phyloP scores from a whole-genome alignment of 768 basidiomycete species.

The Amanita brunnescens region DNA sequence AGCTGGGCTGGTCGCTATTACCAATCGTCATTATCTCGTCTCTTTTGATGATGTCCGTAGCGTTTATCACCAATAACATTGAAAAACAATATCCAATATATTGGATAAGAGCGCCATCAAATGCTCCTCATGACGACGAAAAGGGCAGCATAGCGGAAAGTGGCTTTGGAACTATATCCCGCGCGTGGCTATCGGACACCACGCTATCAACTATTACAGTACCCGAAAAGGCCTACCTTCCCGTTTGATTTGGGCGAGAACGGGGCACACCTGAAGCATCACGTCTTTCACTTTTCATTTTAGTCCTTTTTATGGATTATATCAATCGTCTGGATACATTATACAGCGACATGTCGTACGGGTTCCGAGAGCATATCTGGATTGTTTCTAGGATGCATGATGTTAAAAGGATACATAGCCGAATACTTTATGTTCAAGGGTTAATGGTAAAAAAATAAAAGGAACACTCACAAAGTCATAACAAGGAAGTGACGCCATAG shows the following conservation, averaged over 20 bases:
- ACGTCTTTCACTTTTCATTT: not conserved
- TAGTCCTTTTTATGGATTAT: not conserved
- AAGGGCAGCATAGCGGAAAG: not conserved
- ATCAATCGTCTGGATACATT: not conserved
- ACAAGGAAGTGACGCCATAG: too few relatives aligned
- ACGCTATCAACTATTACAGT: not conserved
- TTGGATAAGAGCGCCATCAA: slow-evolving; percentile 27
- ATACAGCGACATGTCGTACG: not conserved
- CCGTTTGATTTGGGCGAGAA: not conserved
- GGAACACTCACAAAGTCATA: too few relatives aligned
- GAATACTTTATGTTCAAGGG: too few relatives aligned
- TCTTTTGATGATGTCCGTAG: slow-evolving; percentile 32
- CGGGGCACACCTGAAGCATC: not conserved
- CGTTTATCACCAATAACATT: slow-evolving; percentile 42
- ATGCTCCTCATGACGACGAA: not conserved
- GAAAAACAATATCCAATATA: slow-evolving; percentile 41
- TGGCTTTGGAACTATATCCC: not conserved
- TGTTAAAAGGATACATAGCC: too few relatives aligned
- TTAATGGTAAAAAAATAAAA: too few relatives aligned
- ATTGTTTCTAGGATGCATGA: not conserved
- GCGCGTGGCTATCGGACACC: not conserved
- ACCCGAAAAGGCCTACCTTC: not conserved
- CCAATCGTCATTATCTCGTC: slow-evolving; percentile 43
- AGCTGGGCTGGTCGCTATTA: slow-evolving; percentile 45
- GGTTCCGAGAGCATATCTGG: not conserved